Conservation (phyloP, 2,329 filamentous ascomycete genomes). For the Emergomyces pasteurianus region DNA sequence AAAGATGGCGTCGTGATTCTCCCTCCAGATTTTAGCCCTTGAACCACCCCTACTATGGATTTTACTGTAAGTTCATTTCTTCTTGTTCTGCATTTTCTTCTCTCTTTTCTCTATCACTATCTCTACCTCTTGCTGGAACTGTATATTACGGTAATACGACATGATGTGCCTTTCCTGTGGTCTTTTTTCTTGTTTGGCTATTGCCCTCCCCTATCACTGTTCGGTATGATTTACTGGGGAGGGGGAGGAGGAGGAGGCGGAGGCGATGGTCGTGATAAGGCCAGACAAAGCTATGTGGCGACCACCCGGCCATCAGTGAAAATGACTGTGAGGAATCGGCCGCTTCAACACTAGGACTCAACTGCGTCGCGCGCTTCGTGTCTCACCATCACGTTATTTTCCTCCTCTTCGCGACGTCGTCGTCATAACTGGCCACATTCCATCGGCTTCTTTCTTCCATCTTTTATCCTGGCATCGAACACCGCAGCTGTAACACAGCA, state of each 20-base stretch:
- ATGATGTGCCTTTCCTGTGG: too few species aligned
- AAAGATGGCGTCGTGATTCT: slow-evolving; percentile 1
- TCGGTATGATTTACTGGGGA: not conserved
- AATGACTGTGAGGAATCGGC: not conserved
- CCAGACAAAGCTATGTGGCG: not conserved
- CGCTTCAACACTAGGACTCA: not conserved
- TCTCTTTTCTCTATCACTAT: too few species aligned
- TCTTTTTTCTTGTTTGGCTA: not conserved
- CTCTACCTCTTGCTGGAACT: not conserved
- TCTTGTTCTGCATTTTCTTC: too few species aligned
- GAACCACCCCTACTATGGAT: slow-evolving; percentile 22
- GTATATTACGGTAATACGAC: too few species aligned
- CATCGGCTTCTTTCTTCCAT: not conserved
- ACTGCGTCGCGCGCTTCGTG: not conserved
- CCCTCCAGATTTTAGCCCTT: not conserved
- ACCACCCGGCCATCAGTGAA: not conserved
- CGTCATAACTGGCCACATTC: not conserved
- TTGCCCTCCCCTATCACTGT: not conserved
- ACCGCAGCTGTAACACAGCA: not conserved
- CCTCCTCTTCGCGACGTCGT: not conserved
- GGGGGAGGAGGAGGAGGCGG: too few species aligned
- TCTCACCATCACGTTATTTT: not conserved
- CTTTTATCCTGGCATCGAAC: not conserved
- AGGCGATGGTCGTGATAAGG: not conserved
- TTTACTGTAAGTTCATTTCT: slow-evolving; percentile 30